These are phyloP conservation scores for Abrus pulchellus DNA, from an alignment of 306 rosid genomes.

Conservation along the genomic window DNA sequence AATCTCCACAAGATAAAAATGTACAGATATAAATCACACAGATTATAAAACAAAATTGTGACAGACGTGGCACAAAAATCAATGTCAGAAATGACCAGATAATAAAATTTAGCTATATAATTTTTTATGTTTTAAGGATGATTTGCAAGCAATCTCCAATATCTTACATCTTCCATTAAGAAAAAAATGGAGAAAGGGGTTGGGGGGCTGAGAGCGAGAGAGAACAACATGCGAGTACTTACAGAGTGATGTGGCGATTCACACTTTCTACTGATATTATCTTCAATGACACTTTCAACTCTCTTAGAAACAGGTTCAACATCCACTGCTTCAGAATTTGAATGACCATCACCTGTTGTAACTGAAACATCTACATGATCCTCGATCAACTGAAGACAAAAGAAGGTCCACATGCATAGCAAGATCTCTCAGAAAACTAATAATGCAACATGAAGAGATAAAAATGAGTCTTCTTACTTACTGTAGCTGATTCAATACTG, in stretches of 20 bases:
- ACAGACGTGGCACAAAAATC: conserved; percentile 23
- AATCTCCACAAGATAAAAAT: conserved; percentile 48
- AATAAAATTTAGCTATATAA: background rate
- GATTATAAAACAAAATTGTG: background rate
- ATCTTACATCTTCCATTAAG: conserved; percentile 2
- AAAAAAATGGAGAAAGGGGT: background rate
- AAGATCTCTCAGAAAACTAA: conserved; percentile 44
- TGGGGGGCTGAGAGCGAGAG: background rate
- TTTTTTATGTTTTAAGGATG: conserved; percentile 34
- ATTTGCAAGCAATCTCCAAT: conserved; percentile 20
- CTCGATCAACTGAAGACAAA: conserved; percentile 64
- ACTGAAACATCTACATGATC: conserved; percentile 57
- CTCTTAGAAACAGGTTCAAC: conserved; percentile 56
- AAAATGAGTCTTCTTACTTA: conserved; percentile 55
- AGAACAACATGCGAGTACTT: conserved; percentile 37
- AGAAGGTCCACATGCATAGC: conserved; percentile 36
- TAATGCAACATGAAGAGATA: conserved; percentile 26
- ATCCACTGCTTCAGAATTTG: conserved; percentile 60
- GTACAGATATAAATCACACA: conserved; percentile 20
- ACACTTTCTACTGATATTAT: conserved; percentile 38
- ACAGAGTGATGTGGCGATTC: conserved; percentile 60
- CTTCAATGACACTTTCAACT: conserved; percentile 55
- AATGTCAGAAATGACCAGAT: conserved; percentile 20
- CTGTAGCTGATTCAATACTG: conserved; percentile 74
- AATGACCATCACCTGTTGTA: conserved; percentile 46